Percentiles rank a stretch among this genome's conserved stretches.
Conservation (phyloP, 2,329 filamentous ascomycete genomes). For the Alternaria gansuensis region DNA sequence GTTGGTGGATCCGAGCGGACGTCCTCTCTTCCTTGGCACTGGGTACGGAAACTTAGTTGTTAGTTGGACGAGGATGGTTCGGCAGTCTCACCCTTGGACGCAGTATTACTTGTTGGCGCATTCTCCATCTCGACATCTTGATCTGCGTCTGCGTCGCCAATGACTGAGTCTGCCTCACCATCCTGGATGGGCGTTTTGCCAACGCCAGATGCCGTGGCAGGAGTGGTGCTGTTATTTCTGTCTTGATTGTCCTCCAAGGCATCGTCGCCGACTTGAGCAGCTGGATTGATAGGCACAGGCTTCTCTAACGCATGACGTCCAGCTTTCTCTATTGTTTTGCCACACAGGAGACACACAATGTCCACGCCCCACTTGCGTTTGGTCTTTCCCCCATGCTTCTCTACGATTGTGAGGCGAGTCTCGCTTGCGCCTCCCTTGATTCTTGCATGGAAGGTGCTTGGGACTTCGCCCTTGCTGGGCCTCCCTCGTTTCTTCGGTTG, state of each 20-base stretch:
- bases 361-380: slow-evolving; percentile 26
- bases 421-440: slow-evolving; percentile 15
- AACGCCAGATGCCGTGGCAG: not conserved
- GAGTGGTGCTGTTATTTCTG: not conserved
- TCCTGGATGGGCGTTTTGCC: not conserved
- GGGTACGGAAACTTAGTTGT: slow-evolving; percentile 14
- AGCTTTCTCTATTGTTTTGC: slow-evolving; percentile 26
- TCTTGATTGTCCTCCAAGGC: not conserved
- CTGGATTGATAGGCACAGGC: not conserved
- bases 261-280: slow-evolving; percentile 4
- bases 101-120: not conserved
- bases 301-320: slow-evolving; percentile 11
- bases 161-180: slow-evolving; percentile 5
- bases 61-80: slow-evolving; percentile 9
- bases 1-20: slow-evolving; percentile 11
- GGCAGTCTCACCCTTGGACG: slow-evolving; percentile 21
- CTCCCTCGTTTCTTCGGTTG: slow-evolving; percentile 13
- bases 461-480: slow-evolving; percentile 3
- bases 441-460: slow-evolving; percentile 16
- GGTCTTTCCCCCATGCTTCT: slow-evolving; percentile 20
- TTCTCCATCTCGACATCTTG: not conserved
- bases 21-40: slow-evolving; percentile 16
- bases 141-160: slow-evolving; percentile 2
- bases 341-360: slow-evolving; percentile 34
- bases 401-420: slow-evolving; percentile 30